Evolutionary conservation across 345 rosid genomes (phyloP).

Genomic region (Gossypium arboreum): DNA sequence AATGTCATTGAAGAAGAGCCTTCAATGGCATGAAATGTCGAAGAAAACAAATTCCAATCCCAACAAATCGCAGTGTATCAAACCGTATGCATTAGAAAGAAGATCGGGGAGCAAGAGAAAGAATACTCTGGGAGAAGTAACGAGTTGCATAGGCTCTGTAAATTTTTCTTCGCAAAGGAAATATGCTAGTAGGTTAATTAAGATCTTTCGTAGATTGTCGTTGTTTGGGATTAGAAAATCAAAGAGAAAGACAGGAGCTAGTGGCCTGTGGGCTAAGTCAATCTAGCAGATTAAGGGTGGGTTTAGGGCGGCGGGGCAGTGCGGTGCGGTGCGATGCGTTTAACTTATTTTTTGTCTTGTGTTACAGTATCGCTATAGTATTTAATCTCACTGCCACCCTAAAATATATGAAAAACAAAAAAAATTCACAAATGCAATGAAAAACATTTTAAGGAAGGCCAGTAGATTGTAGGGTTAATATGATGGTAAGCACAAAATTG

Average conservation of each 20-base stretch:
- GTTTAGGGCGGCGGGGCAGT: no score
- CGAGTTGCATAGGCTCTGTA: constrained; percentile 51
- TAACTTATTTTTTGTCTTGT: no score
- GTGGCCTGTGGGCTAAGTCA: constrained; percentile 16
- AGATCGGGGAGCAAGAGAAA: constrained; percentile 48
- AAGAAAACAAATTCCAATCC: constrained; percentile 32
- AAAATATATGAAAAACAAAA: constrained; percentile 9
- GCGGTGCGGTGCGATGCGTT: no score
- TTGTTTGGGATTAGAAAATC: constrained; percentile 47
- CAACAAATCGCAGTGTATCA: constrained; percentile 22
- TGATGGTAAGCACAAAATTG: no score
- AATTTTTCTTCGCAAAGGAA: constrained; percentile 56
- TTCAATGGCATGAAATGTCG: constrained; percentile 35
- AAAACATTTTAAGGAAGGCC: background rate
- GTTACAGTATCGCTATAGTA: no score
- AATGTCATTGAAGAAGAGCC: constrained; percentile 46
- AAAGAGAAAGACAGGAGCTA: constrained; percentile 32
- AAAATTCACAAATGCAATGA: background rate
- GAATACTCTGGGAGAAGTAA: constrained; percentile 47
- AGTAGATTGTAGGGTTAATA: background rate
- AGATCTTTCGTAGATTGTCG: constrained; percentile 32
- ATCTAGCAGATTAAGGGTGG: constrained; percentile 13
- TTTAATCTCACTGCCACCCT: no score
- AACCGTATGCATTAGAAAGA: constrained; percentile 31
- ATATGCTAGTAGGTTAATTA: constrained; percentile 42